These are phyloP conservation scores for Ophiostoma ulmi DNA, from an alignment of 2,329 filamentous ascomycete genomes.

Conservation along the genomic window DNA sequence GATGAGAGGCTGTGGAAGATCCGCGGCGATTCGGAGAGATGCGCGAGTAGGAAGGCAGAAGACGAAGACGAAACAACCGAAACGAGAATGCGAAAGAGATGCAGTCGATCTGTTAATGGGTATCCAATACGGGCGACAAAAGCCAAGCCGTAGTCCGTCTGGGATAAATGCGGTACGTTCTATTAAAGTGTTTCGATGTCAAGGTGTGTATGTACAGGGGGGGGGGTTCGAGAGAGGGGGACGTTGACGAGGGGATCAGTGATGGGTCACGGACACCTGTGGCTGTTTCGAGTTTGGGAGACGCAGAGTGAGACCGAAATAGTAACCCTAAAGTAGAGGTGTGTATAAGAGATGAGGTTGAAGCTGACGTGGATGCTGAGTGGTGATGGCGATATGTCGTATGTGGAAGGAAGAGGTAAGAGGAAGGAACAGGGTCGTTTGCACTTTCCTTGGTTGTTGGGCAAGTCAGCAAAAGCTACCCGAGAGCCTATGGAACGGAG, in stretches of 20 bases:
- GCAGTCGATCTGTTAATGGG: not conserved
- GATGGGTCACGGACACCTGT: constrained; percentile 13
- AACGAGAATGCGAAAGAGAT: constrained; percentile 1
- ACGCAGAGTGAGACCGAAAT: not conserved
- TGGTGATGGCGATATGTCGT: not conserved
- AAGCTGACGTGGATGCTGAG: not conserved
- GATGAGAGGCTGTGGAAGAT: not conserved
- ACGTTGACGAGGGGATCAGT: constrained; percentile 12
- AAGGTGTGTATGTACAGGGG: constrained; percentile 11
- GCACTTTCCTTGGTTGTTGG: constrained; percentile 9
- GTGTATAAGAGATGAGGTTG: not conserved
- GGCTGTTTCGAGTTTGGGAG: constrained; percentile 3
- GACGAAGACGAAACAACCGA: constrained; percentile 4
- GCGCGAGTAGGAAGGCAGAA: not conserved
- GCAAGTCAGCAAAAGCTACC: not conserved
- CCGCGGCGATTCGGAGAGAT: not conserved
- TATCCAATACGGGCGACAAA: not conserved
- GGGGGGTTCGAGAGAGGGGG: constrained; percentile 11
- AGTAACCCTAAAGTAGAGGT: not conserved
- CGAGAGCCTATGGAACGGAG: not conserved
- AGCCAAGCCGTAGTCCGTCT: constrained; percentile 6
- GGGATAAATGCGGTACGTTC: constrained; percentile 5
- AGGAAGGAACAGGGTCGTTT: constrained; percentile 2
- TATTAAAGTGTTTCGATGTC: not conserved
- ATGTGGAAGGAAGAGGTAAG: not conserved